Percentiles rank a stretch among this genome's conserved stretches.
Evolutionary conservation across 495 filamentous ascomycete genomes (phyloP).

Genomic region (Aspergillus haitiensis): DNA sequence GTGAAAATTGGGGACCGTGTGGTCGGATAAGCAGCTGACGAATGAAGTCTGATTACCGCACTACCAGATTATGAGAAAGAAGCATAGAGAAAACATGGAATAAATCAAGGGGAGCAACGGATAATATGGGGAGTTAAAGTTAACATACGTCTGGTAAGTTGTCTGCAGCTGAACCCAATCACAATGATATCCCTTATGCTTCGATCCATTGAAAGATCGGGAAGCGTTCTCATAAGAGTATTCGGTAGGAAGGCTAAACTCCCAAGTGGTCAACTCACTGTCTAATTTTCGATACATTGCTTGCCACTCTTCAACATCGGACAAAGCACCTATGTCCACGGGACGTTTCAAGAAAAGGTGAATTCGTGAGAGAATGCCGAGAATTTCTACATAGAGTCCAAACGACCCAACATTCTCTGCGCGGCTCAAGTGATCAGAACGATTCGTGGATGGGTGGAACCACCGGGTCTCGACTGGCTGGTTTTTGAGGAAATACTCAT

Average conservation of each 20-base stretch:
- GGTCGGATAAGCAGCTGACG: conserved; percentile 89
- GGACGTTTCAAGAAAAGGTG: conserved; percentile 83
- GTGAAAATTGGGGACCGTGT: conserved; percentile 83
- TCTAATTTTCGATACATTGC: conserved; percentile 81
- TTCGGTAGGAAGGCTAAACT: conserved; percentile 75
- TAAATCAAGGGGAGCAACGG: neutral
- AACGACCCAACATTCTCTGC: conserved; percentile 83
- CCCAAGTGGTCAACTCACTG: conserved; percentile 74
- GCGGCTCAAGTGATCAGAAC: conserved; percentile 63
- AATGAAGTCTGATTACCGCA: conserved; percentile 83
- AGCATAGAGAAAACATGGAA: neutral
- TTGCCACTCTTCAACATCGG: conserved; percentile 88
- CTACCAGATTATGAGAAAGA: conserved; percentile 45
- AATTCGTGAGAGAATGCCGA: conserved; percentile 81
- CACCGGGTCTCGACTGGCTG: conserved; percentile 79
- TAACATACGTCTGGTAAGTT: conserved; percentile 65
- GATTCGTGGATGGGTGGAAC: conserved; percentile 59
- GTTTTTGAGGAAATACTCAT: conserved; percentile 81
- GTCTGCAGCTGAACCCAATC: conserved; percentile 91
- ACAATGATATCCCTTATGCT: conserved; percentile 68
- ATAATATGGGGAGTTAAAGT: neutral
- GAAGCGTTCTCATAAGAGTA: conserved; percentile 71
- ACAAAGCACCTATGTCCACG: conserved; percentile 79
- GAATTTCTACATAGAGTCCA: conserved; percentile 80
- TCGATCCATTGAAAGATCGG: conserved; percentile 63